These are phyloP conservation scores for Solanum lycopersicoides DNA, from an alignment of 257 asterid genomes.

Conservation along the genomic window DNA sequence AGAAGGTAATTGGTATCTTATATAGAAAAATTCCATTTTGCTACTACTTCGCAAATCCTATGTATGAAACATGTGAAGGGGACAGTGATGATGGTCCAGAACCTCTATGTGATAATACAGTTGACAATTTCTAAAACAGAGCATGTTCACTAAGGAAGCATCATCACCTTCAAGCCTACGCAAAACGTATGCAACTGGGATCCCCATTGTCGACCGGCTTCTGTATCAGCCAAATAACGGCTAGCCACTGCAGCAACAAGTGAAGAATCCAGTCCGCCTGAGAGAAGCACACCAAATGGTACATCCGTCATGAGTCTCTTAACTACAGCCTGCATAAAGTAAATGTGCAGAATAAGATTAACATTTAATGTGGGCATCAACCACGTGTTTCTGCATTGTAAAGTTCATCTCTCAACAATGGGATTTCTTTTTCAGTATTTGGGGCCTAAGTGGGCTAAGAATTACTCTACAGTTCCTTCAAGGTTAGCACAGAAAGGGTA, in stretches of 20 bases:
- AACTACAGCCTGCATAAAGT: conserved; percentile 59
- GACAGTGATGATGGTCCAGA: not conserved
- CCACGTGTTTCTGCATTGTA: not conserved
- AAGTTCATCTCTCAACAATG: not conserved
- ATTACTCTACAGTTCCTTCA: not conserved
- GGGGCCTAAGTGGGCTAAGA: not conserved
- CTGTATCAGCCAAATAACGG: conserved; percentile 67
- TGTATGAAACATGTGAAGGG: not conserved
- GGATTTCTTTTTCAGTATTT: not conserved
- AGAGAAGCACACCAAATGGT: conserved; percentile 97
- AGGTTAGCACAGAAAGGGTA: not conserved
- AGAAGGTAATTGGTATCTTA: not conserved
- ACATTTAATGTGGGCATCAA: not conserved
- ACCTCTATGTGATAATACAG: not conserved
- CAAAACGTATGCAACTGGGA: conserved; percentile 79
- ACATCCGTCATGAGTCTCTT: conserved; percentile 99
- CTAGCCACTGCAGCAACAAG: conserved; percentile 97
- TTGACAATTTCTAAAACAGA: not conserved
- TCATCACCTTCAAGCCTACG: conserved; percentile 73
- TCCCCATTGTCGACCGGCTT: conserved; percentile 85
- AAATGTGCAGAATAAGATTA: conserved; percentile 8
- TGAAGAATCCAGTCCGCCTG: conserved; percentile 98
- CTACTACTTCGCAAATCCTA: not conserved
- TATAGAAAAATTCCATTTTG: not conserved
- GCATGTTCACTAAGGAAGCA: not conserved